Evolutionary conservation across 2,329 filamentous ascomycete genomes (phyloP).

Genomic region (Monilinia vaccinii-corymbosi): DNA sequence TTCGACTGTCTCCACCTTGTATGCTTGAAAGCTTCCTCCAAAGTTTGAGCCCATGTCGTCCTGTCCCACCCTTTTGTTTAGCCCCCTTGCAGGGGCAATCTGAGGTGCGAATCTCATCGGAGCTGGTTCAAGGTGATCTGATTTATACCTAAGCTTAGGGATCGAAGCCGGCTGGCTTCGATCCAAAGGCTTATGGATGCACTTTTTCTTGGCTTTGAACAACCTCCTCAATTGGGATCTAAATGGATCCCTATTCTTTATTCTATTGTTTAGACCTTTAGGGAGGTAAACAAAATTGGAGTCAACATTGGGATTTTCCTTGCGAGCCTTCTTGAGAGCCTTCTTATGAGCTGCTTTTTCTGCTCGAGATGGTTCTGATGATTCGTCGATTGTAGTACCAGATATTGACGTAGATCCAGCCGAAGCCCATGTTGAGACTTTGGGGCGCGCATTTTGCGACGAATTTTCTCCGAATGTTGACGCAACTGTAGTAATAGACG

Average conservation of each 20-base stretch:
- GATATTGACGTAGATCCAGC: neutral
- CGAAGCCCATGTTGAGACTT: neutral
- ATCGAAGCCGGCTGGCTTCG: neutral
- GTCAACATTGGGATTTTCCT: neutral
- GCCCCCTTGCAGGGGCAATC: neutral
- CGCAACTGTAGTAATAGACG: neutral
- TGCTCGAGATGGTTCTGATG: neutral
- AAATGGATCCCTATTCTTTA: neutral
- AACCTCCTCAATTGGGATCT: neutral
- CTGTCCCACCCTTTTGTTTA: neutral
- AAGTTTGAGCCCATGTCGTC: neutral
- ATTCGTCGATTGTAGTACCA: neutral
- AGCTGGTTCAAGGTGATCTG: neutral
- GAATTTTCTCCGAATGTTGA: neutral
- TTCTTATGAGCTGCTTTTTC: neutral
- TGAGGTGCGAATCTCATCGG: neutral
- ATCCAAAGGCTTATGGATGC: neutral
- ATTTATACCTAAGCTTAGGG: neutral
- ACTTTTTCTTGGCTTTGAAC: neutral
- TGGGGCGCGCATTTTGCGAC: neutral
- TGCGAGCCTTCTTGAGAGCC: neutral
- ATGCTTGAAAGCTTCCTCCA: neutral
- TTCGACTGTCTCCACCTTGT: neutral
- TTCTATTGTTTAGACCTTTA: slow-evolving; percentile 1
- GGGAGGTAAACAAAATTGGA: neutral